A percentile compares a stretch with the other conserved stretches of the same genome.
These are phyloP conservation scores for Epichloe typhina DNA, from an alignment of 2,329 filamentous ascomycete genomes.

Conservation along the genomic window DNA sequence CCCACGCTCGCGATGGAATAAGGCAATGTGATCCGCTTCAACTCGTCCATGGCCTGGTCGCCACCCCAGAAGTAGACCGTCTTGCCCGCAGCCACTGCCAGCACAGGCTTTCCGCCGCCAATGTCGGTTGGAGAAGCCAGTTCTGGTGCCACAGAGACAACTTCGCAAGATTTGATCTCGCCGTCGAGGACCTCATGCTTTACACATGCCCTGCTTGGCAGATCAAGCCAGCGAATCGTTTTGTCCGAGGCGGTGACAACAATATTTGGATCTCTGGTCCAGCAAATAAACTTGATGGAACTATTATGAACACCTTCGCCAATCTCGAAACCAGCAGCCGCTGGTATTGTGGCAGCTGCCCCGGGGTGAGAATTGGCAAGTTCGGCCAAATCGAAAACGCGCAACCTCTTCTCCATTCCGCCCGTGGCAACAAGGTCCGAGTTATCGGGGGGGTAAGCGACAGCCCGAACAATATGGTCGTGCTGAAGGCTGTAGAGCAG, in stretches of 20 bases:
- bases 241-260: constrained; percentile 88
- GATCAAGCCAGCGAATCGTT: constrained; percentile 86
- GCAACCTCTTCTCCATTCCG: constrained; percentile 91
- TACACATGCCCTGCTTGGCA: constrained; percentile 62
- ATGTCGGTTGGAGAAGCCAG: constrained; percentile 48
- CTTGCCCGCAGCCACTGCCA: constrained; percentile 90
- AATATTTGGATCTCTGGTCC: constrained; percentile 78
- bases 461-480: constrained; percentile 85
- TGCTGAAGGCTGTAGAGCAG: constrained; percentile 78
- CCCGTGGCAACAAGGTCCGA: constrained; percentile 83
- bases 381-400: constrained; percentile 75
- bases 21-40: constrained; percentile 69
- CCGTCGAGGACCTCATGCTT: constrained; percentile 69
- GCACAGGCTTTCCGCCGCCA: constrained; percentile 54
- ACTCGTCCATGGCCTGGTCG: constrained; percentile 48
- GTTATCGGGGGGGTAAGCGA: constrained; percentile 77
- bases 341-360: constrained; percentile 34
- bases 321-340: constrained; percentile 68
- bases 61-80: constrained; percentile 87
- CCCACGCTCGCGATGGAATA: constrained; percentile 88
- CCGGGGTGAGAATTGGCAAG: constrained; percentile 29
- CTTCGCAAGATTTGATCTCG: constrained; percentile 82
- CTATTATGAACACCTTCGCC: constrained; percentile 71
- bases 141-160: constrained; percentile 53
- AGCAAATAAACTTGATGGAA: constrained; percentile 92